phyloP scores from a whole-genome alignment of 208 protist species.

The Trypanosoma congolense region DNA sequence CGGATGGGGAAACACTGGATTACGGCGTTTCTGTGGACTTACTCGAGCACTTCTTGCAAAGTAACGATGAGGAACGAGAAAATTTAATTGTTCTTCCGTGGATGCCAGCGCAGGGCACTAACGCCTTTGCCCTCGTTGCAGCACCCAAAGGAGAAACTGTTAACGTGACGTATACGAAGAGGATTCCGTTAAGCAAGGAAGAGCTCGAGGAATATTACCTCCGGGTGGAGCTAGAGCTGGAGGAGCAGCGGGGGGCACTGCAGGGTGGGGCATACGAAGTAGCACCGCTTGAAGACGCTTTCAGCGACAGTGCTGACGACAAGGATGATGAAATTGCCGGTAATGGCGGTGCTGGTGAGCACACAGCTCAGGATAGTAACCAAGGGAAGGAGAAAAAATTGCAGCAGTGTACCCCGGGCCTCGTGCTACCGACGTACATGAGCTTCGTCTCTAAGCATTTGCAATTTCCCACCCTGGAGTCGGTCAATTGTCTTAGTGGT shows the following conservation, averaged over 20 bases:
- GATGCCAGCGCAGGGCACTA: conserved; percentile 41
- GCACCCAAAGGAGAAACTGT: conserved; percentile 33
- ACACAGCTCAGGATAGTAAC: too few relatives aligned
- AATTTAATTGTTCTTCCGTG: conserved; percentile 69
- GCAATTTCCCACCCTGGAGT: conserved; percentile 69
- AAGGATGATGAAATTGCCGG: conserved; percentile 19
- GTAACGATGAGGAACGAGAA: conserved; percentile 29
- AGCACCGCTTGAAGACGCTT: conserved; percentile 27
- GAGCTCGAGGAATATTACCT: conserved; percentile 88
- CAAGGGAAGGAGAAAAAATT: conserved; percentile 18
- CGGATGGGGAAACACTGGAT: conserved; percentile 70
- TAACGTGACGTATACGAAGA: conserved; percentile 33
- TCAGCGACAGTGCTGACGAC: conserved; percentile 34
- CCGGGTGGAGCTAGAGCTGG: conserved; percentile 49
- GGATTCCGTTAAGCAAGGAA: conserved; percentile 61
- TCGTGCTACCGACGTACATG: conserved; percentile 63
- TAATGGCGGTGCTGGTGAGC: conserved; percentile 24
- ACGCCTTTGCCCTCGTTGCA: conserved; percentile 37
- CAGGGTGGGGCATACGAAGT: conserved; percentile 24
- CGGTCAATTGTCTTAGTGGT: conserved; percentile 32
- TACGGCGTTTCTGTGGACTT: conserved; percentile 73
- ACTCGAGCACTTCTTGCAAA: conserved; percentile 37
- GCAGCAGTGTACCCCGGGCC: conserved; percentile 36
- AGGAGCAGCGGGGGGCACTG: conserved; percentile 33
- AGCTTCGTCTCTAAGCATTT: conserved; percentile 60